Percentiles rank a stretch among this genome's conserved stretches.
These are phyloP conservation scores for Cutaneotrichosporon cavernicola DNA, from an alignment of 1,284 basidiomycete species.

Conservation along the genomic window DNA sequence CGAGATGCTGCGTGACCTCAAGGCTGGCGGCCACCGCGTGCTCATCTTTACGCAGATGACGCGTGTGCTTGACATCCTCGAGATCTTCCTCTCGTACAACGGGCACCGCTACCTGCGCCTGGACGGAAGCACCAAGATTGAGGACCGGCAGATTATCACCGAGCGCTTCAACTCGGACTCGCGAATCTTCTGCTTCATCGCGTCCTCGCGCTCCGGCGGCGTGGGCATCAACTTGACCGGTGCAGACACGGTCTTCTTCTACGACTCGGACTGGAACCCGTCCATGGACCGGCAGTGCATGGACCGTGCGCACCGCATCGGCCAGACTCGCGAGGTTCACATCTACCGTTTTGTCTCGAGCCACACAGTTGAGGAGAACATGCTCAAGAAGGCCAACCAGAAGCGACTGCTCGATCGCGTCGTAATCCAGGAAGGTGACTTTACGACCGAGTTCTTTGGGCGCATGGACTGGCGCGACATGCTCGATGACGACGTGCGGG, in stretches of 20 bases:
- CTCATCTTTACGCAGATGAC: conserved; percentile 99
- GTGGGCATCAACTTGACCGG: conserved; percentile 96
- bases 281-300: conserved; percentile 98
- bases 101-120: conserved; percentile 90
- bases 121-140: conserved; percentile 93
- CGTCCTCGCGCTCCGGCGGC: conserved; percentile 87
- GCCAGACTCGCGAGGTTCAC: conserved; percentile 94
- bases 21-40: conserved; percentile 81
- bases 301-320: conserved; percentile 75
- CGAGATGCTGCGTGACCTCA: conserved; percentile 74
- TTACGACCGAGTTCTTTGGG: conserved; percentile 61
- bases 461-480: conserved; percentile 78
- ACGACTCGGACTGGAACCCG: conserved; percentile 96
- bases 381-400: conserved; percentile 93
- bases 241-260: conserved; percentile 89
- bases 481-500: conserved; percentile 57
- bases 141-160: conserved; percentile 91
- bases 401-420: conserved; percentile 87
- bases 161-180: conserved; percentile 93
- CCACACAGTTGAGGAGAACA: conserved; percentile 88
- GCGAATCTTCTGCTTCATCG: conserved; percentile 90
- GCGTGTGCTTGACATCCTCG: conserved; percentile 86
- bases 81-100: conserved; percentile 88
- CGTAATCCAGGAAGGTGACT: conserved; percentile 91
- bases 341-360: conserved; percentile 90